Base-by-base conservation (phyloP, 768 basidiomycete genomes). In the Solioccasus polychromus region DNA sequence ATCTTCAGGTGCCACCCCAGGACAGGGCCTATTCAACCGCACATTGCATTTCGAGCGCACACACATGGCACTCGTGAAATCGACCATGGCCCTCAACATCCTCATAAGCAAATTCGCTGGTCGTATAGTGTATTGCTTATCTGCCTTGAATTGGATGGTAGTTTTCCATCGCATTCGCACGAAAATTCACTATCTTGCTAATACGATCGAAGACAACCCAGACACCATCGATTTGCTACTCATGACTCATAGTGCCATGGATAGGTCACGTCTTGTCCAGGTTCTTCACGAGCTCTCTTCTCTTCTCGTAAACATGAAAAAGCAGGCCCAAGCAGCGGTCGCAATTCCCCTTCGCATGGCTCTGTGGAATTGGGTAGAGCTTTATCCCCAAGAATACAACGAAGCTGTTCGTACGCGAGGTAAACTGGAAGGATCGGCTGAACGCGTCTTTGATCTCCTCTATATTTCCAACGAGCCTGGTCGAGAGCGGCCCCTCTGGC, bases 291-390 rank as follows among this genome's bases (percentile, higher is more conserved):
- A 94, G 60, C 60, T 93, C 1, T 87, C 88, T 0, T 88, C 87
- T 1, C 72, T 90, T 4, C 78, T 95, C 23, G 79, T 94, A 19
- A 88, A 85, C 59, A 85, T 95, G 82, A 81, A 79, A 52, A 75
- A 73, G 26, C 82, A 88, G 31, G 78, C 83, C 0, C 89, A 91
- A 47, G 64, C 77, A 12, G 82, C 85, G 1, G 75, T 93, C 38
- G 81, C 90, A 0, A 70, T 78, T 22, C 79, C 85, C 22, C 73
- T 95, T 28, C 80, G 90, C 18, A 73, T 77, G 23, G 89, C 88
- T 1, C 71, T 95, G 22, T 94, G 92, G 92, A 91, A 86, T 51
- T 95, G 91, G 91, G 82, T 94, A 25, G 82, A 86, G 24, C 71
- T 79, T 19, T 88, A 84, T 57, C 85, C 89, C 0, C 68, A 71